phyloP scores from a whole-genome alignment of 257 asterid genomes.

The Scutellaria galericulata region DNA sequence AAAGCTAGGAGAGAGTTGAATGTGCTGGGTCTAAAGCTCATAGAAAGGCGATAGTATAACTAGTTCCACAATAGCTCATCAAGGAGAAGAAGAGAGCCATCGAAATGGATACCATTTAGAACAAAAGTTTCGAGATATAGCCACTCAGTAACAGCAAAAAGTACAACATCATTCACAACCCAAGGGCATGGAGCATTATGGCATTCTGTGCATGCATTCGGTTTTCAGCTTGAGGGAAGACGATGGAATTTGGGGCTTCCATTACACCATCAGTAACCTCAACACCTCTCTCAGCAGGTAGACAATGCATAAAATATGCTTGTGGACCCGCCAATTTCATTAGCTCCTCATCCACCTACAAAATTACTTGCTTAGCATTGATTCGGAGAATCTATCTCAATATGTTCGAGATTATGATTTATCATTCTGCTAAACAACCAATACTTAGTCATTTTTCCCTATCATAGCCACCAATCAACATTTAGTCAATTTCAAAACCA shows the following conservation, averaged over 20 bases:
- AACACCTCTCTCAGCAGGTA: conserved; percentile 90
- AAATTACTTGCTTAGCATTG: conserved; percentile 1
- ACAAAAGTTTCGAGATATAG: conserved; percentile 3
- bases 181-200: conserved; percentile 88
- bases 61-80: conserved; percentile 16
- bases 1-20: conserved; percentile 12
- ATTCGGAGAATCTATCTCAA: no score
- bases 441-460: no score
- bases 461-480: no score
- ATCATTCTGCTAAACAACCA: no score
- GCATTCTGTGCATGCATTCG: conserved; percentile 97
- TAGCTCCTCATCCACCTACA: conserved; percentile 84
- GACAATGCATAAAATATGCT: conserved; percentile 90
- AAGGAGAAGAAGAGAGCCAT: conserved; percentile 19
- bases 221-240: conserved; percentile 90
- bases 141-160: not conserved
- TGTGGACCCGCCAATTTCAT: conserved; percentile 84
- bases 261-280: conserved; percentile 81
- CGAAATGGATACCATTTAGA: not conserved
- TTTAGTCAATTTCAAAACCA: no score
- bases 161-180: conserved; percentile 46
- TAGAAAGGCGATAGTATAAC: conserved; percentile 15
- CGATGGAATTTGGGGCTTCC: conserved; percentile 87
- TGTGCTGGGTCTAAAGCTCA: conserved; percentile 13
- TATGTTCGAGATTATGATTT: no score